A percentile compares a stretch with the other conserved stretches of the same genome.
phyloP scores from a whole-genome alignment of 106 monocot genomes.

The Chionographis japonica region DNA sequence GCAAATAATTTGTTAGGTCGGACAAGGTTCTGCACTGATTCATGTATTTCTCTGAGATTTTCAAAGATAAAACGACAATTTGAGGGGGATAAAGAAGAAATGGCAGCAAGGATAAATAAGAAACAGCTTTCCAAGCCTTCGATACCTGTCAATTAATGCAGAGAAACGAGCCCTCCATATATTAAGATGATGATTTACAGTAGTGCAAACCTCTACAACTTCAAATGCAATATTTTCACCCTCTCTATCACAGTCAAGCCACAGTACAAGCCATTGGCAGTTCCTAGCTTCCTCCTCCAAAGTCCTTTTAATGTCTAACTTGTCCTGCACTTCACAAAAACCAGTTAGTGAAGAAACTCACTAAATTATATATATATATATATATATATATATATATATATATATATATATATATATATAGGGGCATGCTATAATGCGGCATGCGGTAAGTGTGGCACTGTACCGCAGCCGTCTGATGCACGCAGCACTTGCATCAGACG shows the following conservation, averaged over 20 bases:
- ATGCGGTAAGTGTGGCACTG: no score
- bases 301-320: constrained; percentile 80
- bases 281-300: constrained; percentile 92
- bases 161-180: constrained; percentile 98
- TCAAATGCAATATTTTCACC: constrained; percentile 99
- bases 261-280: constrained; percentile 92
- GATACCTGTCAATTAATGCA: constrained; percentile 84
- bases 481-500: no score
- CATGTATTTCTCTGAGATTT: constrained; percentile 79
- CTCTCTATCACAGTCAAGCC: constrained; percentile 99
- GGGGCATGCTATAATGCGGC: no score
- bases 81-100: neutral
- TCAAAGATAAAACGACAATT: neutral
- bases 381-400: no score
- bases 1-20: constrained; percentile 85
- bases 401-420: no score
- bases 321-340: constrained; percentile 54
- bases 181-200: constrained; percentile 59
- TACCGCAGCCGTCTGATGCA: no score
- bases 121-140: neutral
- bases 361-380: no score
- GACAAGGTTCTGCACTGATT: constrained; percentile 82
- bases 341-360: no score
- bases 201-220: constrained; percentile 83
- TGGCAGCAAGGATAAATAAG: neutral